Conservation (phyloP, 192 early-diverging fungal genomes). For the Entomortierella chlamydospora region DNA sequence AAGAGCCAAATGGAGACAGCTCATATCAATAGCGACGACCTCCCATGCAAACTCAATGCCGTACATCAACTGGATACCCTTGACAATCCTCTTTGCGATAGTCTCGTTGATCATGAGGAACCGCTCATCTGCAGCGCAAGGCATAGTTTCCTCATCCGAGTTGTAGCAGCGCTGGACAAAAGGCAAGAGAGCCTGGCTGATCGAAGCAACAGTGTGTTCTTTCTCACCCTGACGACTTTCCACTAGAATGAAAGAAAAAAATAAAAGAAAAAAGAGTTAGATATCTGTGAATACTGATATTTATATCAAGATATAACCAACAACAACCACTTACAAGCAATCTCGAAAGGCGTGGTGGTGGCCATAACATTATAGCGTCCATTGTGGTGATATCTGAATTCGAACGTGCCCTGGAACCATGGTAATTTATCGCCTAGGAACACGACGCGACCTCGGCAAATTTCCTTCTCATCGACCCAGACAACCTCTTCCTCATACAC, state of each 20-base stretch:
- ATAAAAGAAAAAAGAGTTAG: neutral
- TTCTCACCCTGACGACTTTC: constrained; percentile 22
- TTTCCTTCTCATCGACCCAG: constrained; percentile 33
- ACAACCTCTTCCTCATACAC: constrained; percentile 44
- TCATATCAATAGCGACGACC: constrained; percentile 68
- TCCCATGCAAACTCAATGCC: constrained; percentile 92
- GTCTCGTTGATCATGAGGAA: constrained; percentile 68
- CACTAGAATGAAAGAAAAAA: constrained; percentile 16
- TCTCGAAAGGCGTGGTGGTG: constrained; percentile 82
- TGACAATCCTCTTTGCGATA: constrained; percentile 79
- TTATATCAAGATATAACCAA: neutral
- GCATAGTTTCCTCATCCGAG: constrained; percentile 58
- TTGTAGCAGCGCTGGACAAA: constrained; percentile 61
- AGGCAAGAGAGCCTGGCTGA: constrained; percentile 53
- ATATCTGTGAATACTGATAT: neutral
- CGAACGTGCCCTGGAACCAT: constrained; percentile 90
- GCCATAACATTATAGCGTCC: constrained; percentile 87
- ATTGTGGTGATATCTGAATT: constrained; percentile 93
- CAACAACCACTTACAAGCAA: constrained; percentile 59
- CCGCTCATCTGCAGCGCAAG: constrained; percentile 58
- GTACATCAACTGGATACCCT: constrained; percentile 84
- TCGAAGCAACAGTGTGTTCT: constrained; percentile 35
- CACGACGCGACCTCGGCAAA: constrained; percentile 54
- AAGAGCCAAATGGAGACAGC: constrained; percentile 60
- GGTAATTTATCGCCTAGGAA: constrained; percentile 80